A percentile compares a stretch with the other conserved stretches of the same genome.
These are phyloP conservation scores for Acorus gramineus DNA, from an alignment of 106 monocot genomes.

Conservation along the genomic window DNA sequence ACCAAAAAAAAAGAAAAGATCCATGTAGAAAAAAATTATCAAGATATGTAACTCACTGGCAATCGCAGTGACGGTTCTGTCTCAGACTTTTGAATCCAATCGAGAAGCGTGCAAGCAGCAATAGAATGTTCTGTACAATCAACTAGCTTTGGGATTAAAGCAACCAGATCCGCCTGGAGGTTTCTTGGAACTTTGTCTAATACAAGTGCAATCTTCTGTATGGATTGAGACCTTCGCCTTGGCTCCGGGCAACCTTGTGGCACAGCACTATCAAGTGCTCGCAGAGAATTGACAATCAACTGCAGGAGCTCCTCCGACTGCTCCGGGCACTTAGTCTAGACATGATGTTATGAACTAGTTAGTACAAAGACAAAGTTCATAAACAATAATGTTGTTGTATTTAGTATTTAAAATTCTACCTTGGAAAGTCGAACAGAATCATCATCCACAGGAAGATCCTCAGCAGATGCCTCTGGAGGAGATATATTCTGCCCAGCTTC, in stretches of 20 bases:
- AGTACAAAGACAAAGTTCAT: background rate
- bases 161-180: constrained; percentile 69
- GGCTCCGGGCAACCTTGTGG: constrained; percentile 73
- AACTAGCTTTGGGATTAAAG: constrained; percentile 73
- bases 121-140: constrained; percentile 72
- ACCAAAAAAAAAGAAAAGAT: background rate
- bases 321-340: constrained; percentile 80
- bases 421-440: constrained; percentile 33
- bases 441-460: constrained; percentile 47
- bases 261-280: constrained; percentile 73
- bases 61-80: constrained; percentile 44
- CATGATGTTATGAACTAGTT: constrained; percentile 6
- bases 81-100: constrained; percentile 60
- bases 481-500: constrained; percentile 34
- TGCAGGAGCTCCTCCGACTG: constrained; percentile 88
- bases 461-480: constrained; percentile 55
- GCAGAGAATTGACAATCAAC: constrained; percentile 80
- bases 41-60: constrained; percentile 27
- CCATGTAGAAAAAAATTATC: background rate
- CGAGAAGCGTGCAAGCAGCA: constrained; percentile 72
- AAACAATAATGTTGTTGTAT: background rate
- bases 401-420: constrained; percentile 19
- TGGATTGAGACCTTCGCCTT: constrained; percentile 53
- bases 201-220: constrained; percentile 76
- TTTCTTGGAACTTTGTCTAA: constrained; percentile 80